phyloP scores from a whole-genome alignment of 257 asterid genomes.

The Lithospermum erythrorhizon region DNA sequence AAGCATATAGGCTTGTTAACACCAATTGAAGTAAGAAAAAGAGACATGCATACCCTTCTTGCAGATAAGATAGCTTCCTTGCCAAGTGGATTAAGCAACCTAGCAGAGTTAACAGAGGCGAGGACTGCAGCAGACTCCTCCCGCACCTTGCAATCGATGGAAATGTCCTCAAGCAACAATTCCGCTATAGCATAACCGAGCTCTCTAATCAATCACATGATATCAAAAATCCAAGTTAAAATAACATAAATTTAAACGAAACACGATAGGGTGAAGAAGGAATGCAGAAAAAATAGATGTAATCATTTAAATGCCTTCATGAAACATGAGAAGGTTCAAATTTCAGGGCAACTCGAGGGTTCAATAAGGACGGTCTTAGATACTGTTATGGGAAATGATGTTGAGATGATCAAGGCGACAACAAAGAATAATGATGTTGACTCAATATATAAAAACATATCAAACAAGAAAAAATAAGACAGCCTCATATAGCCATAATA shows the following conservation, averaged over 20 bases:
- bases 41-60: constrained; percentile 38
- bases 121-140: constrained; percentile 50
- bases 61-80: constrained; percentile 42
- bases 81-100: constrained; percentile 55
- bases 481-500: too few species aligned
- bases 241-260: not conserved
- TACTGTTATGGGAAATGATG: too few species aligned
- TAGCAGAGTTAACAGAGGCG: constrained; percentile 42
- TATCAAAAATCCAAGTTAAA: constrained; percentile 2
- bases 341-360: not conserved
- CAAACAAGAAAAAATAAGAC: too few species aligned
- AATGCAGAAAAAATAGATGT: not conserved
- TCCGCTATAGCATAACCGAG: constrained; percentile 54
- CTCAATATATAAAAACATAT: too few species aligned
- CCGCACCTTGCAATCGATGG: constrained; percentile 54
- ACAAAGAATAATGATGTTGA: too few species aligned
- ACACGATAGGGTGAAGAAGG: not conserved
- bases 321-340: not conserved
- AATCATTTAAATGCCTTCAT: too few species aligned
- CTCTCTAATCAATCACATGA: constrained; percentile 34
- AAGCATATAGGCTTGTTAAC: not conserved
- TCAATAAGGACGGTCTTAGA: too few species aligned
- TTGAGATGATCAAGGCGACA: too few species aligned
- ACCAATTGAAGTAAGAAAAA: not conserved
- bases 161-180: constrained; percentile 41